Percentiles rank a stretch among this genome's conserved stretches.
These are phyloP conservation scores for Colletotrichum lindemuthianum DNA, from an alignment of 2,329 filamentous ascomycete species.

Conservation along the genomic window DNA sequence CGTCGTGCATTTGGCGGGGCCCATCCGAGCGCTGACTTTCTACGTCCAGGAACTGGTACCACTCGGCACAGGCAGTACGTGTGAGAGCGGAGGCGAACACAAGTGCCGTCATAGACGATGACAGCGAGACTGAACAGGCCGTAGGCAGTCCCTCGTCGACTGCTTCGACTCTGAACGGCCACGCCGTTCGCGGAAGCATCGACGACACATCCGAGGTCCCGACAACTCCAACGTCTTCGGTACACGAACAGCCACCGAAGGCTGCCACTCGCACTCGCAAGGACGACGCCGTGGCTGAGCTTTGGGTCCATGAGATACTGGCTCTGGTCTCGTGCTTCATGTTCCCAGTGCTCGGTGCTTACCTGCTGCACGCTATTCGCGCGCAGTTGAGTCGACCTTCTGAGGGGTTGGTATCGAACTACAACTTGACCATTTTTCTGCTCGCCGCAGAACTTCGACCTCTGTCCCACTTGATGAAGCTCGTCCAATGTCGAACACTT, in stretches of 20 bases:
- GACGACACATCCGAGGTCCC: conserved; percentile 40
- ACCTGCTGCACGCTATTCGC: conserved; percentile 83
- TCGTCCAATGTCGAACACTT: conserved; percentile 81
- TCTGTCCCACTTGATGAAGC: conserved; percentile 80
- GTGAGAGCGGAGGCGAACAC: conserved; percentile 57
- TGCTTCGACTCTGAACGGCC: conserved; percentile 19
- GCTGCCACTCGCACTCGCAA: conserved; percentile 39
- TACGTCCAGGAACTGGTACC: conserved; percentile 74
- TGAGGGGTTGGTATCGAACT: conserved; percentile 89
- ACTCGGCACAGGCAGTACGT: conserved; percentile 72
- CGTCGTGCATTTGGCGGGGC: conserved; percentile 9
- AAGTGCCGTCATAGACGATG: conserved; percentile 56
- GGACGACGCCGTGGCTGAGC: conserved; percentile 64
- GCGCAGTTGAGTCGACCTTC: conserved; percentile 83
- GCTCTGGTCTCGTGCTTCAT: conserved; percentile 83
- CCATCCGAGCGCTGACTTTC: conserved; percentile 24
- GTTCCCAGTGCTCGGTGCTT: conserved; percentile 82
- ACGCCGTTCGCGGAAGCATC: conserved; percentile 30
- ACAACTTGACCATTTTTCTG: conserved; percentile 91
- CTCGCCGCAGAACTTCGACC: conserved; percentile 88
- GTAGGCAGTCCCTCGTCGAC: conserved; percentile 25
- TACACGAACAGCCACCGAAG: conserved; percentile 36
- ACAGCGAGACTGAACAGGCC: conserved; percentile 52
- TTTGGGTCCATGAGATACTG: conserved; percentile 78
- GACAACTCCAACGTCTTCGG: conserved; percentile 49